phyloP scores from a whole-genome alignment of 2,329 filamentous ascomycete genomes.

The Lecanicillium sp. region DNA sequence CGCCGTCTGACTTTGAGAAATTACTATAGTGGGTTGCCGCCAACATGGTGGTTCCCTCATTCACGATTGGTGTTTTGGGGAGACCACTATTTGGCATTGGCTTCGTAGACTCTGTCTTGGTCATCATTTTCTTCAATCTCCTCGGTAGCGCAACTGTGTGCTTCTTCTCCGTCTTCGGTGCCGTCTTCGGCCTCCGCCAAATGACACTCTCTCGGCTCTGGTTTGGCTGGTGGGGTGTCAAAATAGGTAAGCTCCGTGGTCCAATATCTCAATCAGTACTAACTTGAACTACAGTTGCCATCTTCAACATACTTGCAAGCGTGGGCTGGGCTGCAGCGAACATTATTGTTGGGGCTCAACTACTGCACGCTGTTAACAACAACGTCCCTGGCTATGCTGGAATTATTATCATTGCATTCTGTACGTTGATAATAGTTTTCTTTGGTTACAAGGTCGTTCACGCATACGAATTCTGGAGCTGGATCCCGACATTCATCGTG shows the following conservation, averaged over 20 bases:
- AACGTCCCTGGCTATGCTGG: constrained; percentile 62
- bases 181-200: constrained; percentile 62
- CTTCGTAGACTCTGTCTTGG: constrained; percentile 61
- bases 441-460: constrained; percentile 73
- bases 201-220: constrained; percentile 68
- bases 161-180: constrained; percentile 69
- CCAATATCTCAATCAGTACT: background rate
- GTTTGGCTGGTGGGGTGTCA: constrained; percentile 63
- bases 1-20: constrained; percentile 3
- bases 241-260: constrained; percentile 54
- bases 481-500: constrained; percentile 64
- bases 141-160: constrained; percentile 59
- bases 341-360: constrained; percentile 65
- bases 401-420: constrained; percentile 61
- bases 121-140: constrained; percentile 65
- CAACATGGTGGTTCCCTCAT: constrained; percentile 70
- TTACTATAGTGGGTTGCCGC: constrained; percentile 55
- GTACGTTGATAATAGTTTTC: constrained; percentile 59
- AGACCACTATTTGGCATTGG: constrained; percentile 57
- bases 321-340: constrained; percentile 69
- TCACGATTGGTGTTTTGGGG: constrained; percentile 62
- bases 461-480: constrained; percentile 64
- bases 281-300: constrained; percentile 39
- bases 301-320: constrained; percentile 63
- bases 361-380: constrained; percentile 61